Percentiles rank a stretch among this genome's conserved stretches.
phyloP scores from a whole-genome alignment of 495 filamentous ascomycete genomes.

The Trichoderma orchidacearum region DNA sequence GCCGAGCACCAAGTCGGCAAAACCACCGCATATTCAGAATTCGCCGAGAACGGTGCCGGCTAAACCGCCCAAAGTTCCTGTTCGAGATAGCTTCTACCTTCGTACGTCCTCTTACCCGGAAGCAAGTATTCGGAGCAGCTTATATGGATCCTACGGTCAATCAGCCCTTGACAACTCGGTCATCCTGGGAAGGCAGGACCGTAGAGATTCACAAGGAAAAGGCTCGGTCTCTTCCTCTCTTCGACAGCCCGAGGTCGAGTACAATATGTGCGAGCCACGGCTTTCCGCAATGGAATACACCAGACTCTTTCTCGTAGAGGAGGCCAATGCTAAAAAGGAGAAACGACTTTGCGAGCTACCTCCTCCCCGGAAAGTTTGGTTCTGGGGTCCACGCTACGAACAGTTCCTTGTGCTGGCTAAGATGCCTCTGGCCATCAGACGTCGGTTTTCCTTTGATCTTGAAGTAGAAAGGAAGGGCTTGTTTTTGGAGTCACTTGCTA shows the following conservation, averaged over 20 bases:
- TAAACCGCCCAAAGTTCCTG: not conserved
- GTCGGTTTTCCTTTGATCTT: not conserved
- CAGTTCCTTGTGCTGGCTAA: not conserved
- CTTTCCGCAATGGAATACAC: constrained; percentile 1
- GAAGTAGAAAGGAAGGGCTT: not conserved
- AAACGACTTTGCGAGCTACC: not conserved
- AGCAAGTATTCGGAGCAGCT: not conserved
- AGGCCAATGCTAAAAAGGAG: not conserved
- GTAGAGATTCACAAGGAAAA: not conserved
- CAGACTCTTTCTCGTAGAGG: not conserved
- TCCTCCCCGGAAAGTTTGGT: not conserved
- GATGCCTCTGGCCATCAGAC: not conserved
- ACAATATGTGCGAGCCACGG: not conserved
- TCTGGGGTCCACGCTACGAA: not conserved
- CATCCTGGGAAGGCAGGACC: not conserved
- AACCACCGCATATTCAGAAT: no score
- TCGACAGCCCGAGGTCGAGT: not conserved
- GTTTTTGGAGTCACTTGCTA: not conserved
- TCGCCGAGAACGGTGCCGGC: no score
- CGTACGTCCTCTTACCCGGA: not conserved
- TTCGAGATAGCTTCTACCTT: not conserved
- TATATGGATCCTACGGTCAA: not conserved
- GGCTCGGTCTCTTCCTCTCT: not conserved
- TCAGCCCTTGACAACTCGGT: not conserved
- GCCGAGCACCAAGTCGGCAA: not conserved